Evolutionary conservation across 208 protist genomes (phyloP), one percentile per base, ranked within the genome.

Genomic region (Crithidia fasciculata): DNA sequence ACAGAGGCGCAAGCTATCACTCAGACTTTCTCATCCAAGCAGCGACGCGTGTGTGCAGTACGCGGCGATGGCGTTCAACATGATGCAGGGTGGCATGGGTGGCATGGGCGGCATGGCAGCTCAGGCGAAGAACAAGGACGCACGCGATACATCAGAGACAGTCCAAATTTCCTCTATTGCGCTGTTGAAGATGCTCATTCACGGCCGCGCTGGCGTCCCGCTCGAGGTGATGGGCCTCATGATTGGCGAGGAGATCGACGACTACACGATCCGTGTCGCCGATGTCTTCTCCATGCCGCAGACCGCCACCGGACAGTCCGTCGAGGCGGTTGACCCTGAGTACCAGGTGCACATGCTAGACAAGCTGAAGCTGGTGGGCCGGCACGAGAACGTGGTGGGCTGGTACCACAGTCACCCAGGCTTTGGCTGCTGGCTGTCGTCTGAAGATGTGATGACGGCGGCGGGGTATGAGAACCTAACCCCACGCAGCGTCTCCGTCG

Each of bases 391-490:
- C 74, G 99, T 99, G 50, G 99, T 99, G 36, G 99, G 99, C 12
- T 99, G 99, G 99, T 99, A 99, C 88, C 99, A 99, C 82, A 99
- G 97, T 66, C 99, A 99, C 83, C 99, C 99, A 16, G 99, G 99
- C 40, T 99, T 99, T 84, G 99, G 99, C 19, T 99, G 99, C 91
- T 99, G 99, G 99, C 96, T 99, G 8, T 99, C 98, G 39, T 95
- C 96, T 53, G 99, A 99, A 63, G 99, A 99, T 92, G 95, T 99
- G 39, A 99, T 99, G 83, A 99, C 99, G 37, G 99, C 99, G 69
- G 89, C 80, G 37, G 87, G 83, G 63, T 99, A 99, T 80, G 99
- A 99, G 84, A 88, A 96, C 56, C 84, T 99, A 49, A 99, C 99
- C 56, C 90, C 96, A 56, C 90, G 99, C 55, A 96, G 97, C 53